Base-by-base conservation (phyloP, 2,329 filamentous ascomycete genomes). In the Ceratocystis destructans region DNA sequence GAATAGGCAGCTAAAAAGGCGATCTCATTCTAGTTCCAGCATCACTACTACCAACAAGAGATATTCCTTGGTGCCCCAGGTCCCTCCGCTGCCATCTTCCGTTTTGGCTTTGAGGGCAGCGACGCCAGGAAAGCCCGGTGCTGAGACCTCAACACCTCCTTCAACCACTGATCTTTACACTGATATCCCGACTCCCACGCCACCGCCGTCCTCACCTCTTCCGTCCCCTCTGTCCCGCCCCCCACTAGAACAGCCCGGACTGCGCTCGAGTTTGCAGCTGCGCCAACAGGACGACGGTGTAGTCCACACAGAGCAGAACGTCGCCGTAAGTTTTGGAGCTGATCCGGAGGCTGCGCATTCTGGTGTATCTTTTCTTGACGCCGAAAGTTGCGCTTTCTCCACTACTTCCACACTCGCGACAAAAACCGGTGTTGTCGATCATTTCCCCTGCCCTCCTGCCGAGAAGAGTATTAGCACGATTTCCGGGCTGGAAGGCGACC, bases 261-360 rank as follows among this genome's bases (percentile, higher is more conserved):
- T 17, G 22, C 53, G 17, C 17, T 17, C 53, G 25, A 5, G 50
- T 45, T 53, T 53, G 48, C 25, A 37, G 17, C 33, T 55, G 33
- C 17, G n/a, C 12, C 46, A 45, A 20, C 25, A 63, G 25, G 61
- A 50, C 62, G 65, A 64, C 15, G n/a, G n/a, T 25, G 7, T n/a
- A 25, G 28, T 20, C 22, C 48, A 61, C 37, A 25, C 17, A 31
- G 61, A 59, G 7, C 37, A 50, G 31, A 53, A 22, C 41, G 10
- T 37, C 44, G 10, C 46, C 45, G 20, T 25, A 33, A 31, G 55
- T 17, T 44, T 61, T 10, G 61, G 64, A 22, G 57, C 61, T 8
- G 62, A 67, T 57, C 61, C 62, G 37, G 37, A 20, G 22, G 44
- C 63, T 48, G 61, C 65, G 20, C 65, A 31, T 33, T 62, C 53